Evolutionary conservation across 208 protist genomes (phyloP).

Genomic region (Acanthamoeba triangularis): DNA sequence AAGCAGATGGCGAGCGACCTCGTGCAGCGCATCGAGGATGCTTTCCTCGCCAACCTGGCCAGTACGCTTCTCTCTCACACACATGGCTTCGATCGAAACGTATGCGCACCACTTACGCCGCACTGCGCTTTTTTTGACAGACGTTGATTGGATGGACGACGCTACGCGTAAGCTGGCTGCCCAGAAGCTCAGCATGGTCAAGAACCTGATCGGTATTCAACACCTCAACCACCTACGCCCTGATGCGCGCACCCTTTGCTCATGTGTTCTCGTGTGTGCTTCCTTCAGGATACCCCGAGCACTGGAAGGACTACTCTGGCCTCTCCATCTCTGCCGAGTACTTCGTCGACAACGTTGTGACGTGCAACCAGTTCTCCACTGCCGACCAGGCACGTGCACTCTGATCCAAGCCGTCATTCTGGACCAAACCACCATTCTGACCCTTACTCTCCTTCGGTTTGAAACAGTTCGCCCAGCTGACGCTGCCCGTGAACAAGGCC

Average conservation of each 20-base stretch:
- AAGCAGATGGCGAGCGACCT: conserved; percentile 36
- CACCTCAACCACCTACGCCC: background rate
- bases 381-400: background rate
- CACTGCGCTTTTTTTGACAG: background rate
- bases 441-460: background rate
- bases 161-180: background rate
- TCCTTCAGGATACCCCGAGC: conserved; percentile 39
- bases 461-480: conserved; percentile 19
- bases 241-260: background rate
- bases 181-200: conserved; percentile 57
- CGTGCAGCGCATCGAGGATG: conserved; percentile 45
- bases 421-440: background rate
- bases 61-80: background rate
- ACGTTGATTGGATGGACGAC: conserved; percentile 67
- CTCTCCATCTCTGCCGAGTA: background rate
- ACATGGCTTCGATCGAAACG: background rate
- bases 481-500: conserved; percentile 41
- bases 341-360: conserved; percentile 3
- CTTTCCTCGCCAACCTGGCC: conserved; percentile 35
- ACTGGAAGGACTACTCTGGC: conserved; percentile 36
- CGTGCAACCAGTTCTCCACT: background rate
- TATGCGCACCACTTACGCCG: background rate
- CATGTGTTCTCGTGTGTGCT: background rate
- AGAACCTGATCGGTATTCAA: conserved; percentile 10
- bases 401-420: background rate